Evolutionary conservation across 208 protist genomes (phyloP).

Genomic region (Trypanosomatidae sp.): DNA sequence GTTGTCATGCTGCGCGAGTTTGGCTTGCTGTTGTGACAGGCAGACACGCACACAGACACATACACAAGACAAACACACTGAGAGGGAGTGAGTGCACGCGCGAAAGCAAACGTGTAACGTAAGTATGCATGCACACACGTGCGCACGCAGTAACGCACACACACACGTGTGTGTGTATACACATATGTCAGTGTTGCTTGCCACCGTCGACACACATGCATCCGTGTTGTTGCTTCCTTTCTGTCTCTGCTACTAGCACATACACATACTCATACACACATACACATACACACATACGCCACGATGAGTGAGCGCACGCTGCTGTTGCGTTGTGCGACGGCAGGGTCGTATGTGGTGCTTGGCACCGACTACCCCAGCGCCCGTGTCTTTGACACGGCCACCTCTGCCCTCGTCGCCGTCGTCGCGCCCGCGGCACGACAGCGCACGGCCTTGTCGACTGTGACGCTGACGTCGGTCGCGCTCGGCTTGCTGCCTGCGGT

Average conservation of each 20-base stretch:
- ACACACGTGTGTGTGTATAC: too few relatives aligned
- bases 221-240: background rate
- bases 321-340: constrained; percentile 35
- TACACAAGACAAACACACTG: background rate
- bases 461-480: constrained; percentile 50
- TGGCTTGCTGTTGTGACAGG: constrained; percentile 52
- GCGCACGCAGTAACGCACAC: too few relatives aligned
- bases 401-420: constrained; percentile 23
- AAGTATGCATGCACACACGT: too few relatives aligned
- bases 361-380: constrained; percentile 69
- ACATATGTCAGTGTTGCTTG: background rate
- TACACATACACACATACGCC: constrained; percentile 2
- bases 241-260: background rate
- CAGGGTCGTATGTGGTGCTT: constrained; percentile 41
- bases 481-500: constrained; percentile 4
- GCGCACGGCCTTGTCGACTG: constrained; percentile 18
- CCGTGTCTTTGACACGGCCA: constrained; percentile 63
- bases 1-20: constrained; percentile 76
- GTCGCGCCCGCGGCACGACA: constrained; percentile 29
- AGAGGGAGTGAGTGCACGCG: too few relatives aligned
- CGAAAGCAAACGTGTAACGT: too few relatives aligned
- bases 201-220: background rate
- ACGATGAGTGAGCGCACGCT: constrained; percentile 65
- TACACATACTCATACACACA: background rate
- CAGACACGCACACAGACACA: background rate